These are phyloP conservation scores for Mycena venus DNA, from an alignment of 768 basidiomycete genomes.

Conservation along the genomic window DNA sequence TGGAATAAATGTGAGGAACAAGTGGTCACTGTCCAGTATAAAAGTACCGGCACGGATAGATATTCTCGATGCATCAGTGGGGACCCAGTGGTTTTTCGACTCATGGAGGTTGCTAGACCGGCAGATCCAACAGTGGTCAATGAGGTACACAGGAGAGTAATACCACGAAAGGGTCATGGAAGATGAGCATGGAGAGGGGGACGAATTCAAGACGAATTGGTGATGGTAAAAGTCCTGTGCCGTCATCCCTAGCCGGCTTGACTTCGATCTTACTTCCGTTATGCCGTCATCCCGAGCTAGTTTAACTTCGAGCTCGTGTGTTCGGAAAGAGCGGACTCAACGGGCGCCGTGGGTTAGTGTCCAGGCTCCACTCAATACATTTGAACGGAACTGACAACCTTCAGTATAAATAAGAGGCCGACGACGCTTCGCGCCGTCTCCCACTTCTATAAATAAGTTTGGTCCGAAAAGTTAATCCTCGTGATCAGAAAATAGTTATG, in stretches of 20 bases:
- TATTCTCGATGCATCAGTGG: background rate
- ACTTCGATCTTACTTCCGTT: background rate
- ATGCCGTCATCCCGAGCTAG: conserved; percentile 5
- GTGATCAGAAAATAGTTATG: background rate
- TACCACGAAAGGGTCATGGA: conserved; percentile 2
- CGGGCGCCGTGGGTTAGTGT: conserved; percentile 1
- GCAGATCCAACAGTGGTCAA: too few species aligned
- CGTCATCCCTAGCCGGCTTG: conserved; percentile 3
- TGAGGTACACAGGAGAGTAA: background rate
- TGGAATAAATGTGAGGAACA: too few species aligned
- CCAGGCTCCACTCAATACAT: conserved; percentile 11
- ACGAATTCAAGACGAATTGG: background rate
- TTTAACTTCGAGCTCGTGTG: conserved; percentile 3
- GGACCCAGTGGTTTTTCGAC: background rate
- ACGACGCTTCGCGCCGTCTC: conserved; percentile 5
- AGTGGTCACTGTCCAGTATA: background rate
- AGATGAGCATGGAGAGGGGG: conserved; percentile 6
- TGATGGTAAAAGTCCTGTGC: conserved; percentile 1
- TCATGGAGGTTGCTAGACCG: too few species aligned
- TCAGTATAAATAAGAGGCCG: background rate
- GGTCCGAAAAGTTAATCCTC: conserved; percentile 5
- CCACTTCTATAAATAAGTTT: conserved; percentile 1
- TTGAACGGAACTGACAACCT: conserved; percentile 4
- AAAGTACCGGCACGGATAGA: background rate
- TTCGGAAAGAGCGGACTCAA: conserved; percentile 4